These are phyloP conservation scores for Blastobotrys buckinghamii DNA, from an alignment of 1,139 yeast species.

Conservation along the genomic window DNA sequence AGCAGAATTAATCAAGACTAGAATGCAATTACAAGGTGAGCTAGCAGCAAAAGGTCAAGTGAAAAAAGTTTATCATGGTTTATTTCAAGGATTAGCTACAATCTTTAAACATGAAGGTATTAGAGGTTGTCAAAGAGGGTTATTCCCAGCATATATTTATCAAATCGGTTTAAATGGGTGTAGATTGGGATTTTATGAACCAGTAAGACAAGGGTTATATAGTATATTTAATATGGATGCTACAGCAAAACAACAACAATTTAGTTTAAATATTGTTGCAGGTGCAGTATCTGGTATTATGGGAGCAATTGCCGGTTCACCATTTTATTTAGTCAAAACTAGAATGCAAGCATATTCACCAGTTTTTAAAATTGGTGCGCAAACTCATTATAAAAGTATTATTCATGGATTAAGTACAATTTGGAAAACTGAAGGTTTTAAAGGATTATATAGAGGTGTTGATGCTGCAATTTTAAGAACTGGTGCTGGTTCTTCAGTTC, in stretches of 20 bases:
- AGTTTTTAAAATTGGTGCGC: conserved; percentile 73
- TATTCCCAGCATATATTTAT: conserved; percentile 56
- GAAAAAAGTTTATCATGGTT: conserved; percentile 64
- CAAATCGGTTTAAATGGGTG: conserved; percentile 92
- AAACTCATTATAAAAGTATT: conserved; percentile 72
- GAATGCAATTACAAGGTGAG: conserved; percentile 97
- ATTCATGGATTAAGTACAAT: conserved; percentile 64
- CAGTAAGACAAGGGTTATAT: conserved; percentile 61
- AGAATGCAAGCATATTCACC: conserved; percentile 90
- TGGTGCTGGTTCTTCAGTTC: conserved; percentile 94
- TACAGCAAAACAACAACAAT: conserved; percentile 44
- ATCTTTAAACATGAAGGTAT: conserved; percentile 79
- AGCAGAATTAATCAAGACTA: conserved; percentile 82
- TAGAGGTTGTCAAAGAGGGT: conserved; percentile 82
- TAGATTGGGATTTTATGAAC: conserved; percentile 90
- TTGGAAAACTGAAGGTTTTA: conserved; percentile 60
- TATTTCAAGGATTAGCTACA: conserved; percentile 75
- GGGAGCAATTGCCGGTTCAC: conserved; percentile 88
- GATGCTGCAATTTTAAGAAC: conserved; percentile 94
- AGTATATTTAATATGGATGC: conserved; percentile 46
- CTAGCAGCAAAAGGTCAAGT: conserved; percentile 49
- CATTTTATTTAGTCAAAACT: conserved; percentile 85
- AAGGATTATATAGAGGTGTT: conserved; percentile 82
- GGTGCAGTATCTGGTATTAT: conserved; percentile 84
- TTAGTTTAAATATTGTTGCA: conserved; percentile 59